Percentiles rank a stretch among this genome's conserved stretches.
Conservation (phyloP, 2,329 filamentous ascomycete species). For the Nannizziopsis arthrosporioides region DNA sequence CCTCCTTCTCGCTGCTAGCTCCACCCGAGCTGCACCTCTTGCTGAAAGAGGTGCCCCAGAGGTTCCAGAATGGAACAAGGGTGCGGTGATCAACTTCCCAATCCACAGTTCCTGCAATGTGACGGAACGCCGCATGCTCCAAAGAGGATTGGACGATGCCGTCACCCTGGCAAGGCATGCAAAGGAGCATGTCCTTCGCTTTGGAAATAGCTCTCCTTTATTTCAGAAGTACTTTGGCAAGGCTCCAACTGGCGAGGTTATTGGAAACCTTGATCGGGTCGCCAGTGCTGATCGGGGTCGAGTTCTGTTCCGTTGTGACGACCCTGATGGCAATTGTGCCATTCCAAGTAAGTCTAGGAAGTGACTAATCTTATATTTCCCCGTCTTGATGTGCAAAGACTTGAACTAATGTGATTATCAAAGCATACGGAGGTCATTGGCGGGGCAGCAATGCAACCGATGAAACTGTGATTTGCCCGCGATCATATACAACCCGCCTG, state of each 20-base stretch:
- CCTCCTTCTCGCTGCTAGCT: background rate
- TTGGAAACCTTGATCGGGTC: conserved; percentile 50
- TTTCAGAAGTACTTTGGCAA: conserved; percentile 58
- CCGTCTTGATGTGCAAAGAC: background rate
- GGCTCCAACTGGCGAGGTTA: conserved; percentile 44
- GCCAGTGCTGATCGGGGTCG: conserved; percentile 45
- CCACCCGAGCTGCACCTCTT: conserved; percentile 6
- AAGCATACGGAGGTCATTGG: conserved; percentile 58
- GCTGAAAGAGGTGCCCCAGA: background rate
- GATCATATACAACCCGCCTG: conserved; percentile 48
- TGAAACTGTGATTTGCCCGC: conserved; percentile 58
- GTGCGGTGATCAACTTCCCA: conserved; percentile 32
- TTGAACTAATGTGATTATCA: conserved; percentile 1
- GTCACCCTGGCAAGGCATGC: conserved; percentile 49
- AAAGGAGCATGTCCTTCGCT: conserved; percentile 43
- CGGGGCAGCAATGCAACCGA: conserved; percentile 52
- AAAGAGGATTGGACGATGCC: conserved; percentile 47
- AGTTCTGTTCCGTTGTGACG: conserved; percentile 56
- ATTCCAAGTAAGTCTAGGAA: conserved; percentile 35
- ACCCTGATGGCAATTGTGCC: conserved; percentile 53
- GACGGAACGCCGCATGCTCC: conserved; percentile 48
- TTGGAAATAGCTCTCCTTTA: conserved; percentile 46
- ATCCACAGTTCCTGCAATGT: conserved; percentile 57
- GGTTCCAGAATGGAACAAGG: conserved; percentile 22
- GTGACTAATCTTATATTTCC: background rate